phyloP scores from a whole-genome alignment of 2,329 filamentous ascomycete genomes.

The Pestalotiopsis sp. region DNA sequence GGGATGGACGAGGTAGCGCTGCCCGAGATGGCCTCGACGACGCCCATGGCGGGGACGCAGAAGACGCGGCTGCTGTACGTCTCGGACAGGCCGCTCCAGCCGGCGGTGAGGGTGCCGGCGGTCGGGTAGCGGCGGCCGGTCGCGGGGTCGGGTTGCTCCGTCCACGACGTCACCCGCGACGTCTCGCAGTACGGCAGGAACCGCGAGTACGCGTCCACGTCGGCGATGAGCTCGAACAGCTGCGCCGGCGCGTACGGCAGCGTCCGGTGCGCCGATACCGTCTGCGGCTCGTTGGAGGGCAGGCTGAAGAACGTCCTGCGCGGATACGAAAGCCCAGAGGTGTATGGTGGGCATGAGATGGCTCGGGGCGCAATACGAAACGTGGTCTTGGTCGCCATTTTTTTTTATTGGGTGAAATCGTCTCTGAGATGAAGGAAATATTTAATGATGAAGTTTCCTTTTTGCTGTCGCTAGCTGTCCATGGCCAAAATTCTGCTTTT shows the following conservation, averaged over 20 bases:
- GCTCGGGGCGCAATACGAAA: constrained; percentile 8
- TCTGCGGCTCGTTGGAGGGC: constrained; percentile 48
- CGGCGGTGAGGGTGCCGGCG: constrained; percentile 78
- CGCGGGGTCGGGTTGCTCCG: constrained; percentile 39
- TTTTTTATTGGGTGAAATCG: neutral
- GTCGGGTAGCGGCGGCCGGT: constrained; percentile 63
- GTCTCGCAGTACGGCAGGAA: constrained; percentile 92
- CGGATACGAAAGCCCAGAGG: neutral
- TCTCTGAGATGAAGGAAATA: neutral
- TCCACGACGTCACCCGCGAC: constrained; percentile 78
- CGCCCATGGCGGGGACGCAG: constrained; percentile 68
- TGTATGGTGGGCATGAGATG: constrained; percentile 14
- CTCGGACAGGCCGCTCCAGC: constrained; percentile 83
- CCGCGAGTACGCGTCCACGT: constrained; percentile 78
- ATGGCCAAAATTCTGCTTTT: neutral
- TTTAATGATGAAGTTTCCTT: neutral
- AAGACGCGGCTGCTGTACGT: constrained; percentile 79
- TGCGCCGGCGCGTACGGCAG: constrained; percentile 72
- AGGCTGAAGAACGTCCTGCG: constrained; percentile 15
- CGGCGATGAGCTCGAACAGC: constrained; percentile 85
- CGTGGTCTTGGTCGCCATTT: constrained; percentile 9
- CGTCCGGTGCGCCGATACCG: constrained; percentile 71
- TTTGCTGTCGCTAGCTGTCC: neutral
- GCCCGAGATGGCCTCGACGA: constrained; percentile 80
- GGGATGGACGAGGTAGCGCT: constrained; percentile 49